A percentile compares a stretch with the other conserved stretches of the same genome.
Conservation (phyloP, 1,284 basidiomycete species). For the Coniferiporia weirii region DNA sequence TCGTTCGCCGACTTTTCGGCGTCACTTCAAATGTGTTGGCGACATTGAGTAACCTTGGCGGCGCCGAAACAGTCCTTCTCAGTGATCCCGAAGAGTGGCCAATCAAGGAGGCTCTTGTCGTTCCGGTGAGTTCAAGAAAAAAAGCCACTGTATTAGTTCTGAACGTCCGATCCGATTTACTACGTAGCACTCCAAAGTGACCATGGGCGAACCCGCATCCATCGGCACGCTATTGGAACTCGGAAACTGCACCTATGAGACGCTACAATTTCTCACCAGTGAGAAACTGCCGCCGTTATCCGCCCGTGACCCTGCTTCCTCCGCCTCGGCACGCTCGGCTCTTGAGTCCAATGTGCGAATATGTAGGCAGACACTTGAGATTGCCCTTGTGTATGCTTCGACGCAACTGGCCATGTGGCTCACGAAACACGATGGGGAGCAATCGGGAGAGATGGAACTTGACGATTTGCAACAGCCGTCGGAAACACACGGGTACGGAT, state of each 20-base stretch:
- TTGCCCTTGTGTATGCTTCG: constrained; percentile 64
- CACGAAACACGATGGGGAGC: constrained; percentile 59
- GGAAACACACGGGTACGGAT: constrained; percentile 29
- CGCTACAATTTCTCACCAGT: constrained; percentile 55
- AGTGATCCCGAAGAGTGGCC: constrained; percentile 69
- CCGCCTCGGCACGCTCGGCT: constrained; percentile 23
- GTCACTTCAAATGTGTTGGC: constrained; percentile 65
- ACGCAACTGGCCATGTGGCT: constrained; percentile 78
- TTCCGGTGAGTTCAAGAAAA: constrained; percentile 54
- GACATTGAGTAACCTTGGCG: constrained; percentile 67
- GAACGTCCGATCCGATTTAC: constrained; percentile 19
- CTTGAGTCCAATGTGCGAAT: constrained; percentile 49
- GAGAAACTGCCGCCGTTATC: constrained; percentile 39
- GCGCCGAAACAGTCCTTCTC: constrained; percentile 62
- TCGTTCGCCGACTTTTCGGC: constrained; percentile 66
- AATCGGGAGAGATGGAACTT: constrained; percentile 32
- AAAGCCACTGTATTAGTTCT: constrained; percentile 15
- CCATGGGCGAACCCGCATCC: constrained; percentile 71
- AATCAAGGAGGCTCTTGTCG: constrained; percentile 56
- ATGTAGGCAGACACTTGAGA: constrained; percentile 60
- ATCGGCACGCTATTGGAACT: constrained; percentile 76
- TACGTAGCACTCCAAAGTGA: constrained; percentile 71
- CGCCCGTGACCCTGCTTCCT: constrained; percentile 17
- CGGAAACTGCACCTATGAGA: constrained; percentile 65
- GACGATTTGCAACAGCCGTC: constrained; percentile 39